Base-by-base conservation (phyloP, 371 early-diverging fungal species). In the Smittium culicis region DNA sequence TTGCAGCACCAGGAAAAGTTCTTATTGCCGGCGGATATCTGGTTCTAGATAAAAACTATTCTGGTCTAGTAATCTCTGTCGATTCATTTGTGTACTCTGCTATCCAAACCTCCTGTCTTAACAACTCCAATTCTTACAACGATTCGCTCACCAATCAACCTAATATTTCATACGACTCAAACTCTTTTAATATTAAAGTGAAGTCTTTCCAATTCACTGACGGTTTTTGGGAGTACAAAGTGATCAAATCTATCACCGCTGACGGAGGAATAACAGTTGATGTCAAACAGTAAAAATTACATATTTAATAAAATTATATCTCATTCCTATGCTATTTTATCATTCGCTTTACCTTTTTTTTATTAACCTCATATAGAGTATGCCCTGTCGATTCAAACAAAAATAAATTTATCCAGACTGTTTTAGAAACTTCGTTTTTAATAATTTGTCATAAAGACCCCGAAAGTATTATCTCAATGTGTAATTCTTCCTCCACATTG, bases 1-100 rank as follows among this genome's bases (percentile, higher is more conserved):
- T 86, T 2, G 91, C 93, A 25, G 91, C 94, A 1, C 94, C 96
- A 1, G 98, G 98, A 20, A 97, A 97, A 74, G 96, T 94, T 2
- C 86, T 97, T 8, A 59, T 96, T 0, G 79, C 85, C 0, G 98
- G 98, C 56, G 98, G 98, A n/a, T 97, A 97, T 74, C 82, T 96
- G 0, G 93, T 97, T 1, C 81, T 97, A 1, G 93, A 94, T 69
- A 85, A 81, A 54, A 74, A 71, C 14, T 89, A 85, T 76, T 74
- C 77, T 11, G 98, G 96, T 5, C 78, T 92, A 11, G 94, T 94
- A 1, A 79, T 94, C 27, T 89, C 88, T 20, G 86, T 91, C 0
- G 81, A 85, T 57, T 82, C 96, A 3, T 81, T 93, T 28, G 92
- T 97, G 72, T 90, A 89, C 70, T 82, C 89, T 2, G 76, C 80